Percentiles rank a stretch among this genome's conserved stretches.
These are phyloP conservation scores for Hymenoscyphus linearis DNA, from an alignment of 2,329 filamentous ascomycete species.

Conservation along the genomic window DNA sequence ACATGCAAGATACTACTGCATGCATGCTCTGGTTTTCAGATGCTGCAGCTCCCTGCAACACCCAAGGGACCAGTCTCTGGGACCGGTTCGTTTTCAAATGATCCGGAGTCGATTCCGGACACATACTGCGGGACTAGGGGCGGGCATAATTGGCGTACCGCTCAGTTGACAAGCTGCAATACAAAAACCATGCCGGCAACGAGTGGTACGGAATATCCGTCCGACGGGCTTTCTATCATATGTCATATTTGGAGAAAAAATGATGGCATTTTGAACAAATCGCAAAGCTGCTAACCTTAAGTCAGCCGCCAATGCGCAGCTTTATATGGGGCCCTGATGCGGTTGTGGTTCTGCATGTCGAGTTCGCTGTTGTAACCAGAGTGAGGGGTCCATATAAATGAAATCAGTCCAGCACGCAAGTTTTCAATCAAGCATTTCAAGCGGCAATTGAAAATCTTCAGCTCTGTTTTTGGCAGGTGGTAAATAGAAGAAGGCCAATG, in stretches of 20 bases:
- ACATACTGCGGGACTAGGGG: neutral
- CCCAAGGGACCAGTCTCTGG: constrained; percentile 1
- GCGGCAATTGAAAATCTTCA: neutral
- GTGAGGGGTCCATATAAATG: neutral
- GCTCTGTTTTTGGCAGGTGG: neutral
- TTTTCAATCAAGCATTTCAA: neutral
- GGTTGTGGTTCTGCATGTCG: neutral
- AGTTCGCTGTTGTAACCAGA: neutral
- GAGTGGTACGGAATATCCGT: too few species aligned
- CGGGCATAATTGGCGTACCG: constrained; percentile 2
- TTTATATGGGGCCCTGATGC: neutral
- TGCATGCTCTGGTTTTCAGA: neutral
- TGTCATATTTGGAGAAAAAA: neutral
- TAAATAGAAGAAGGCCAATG: neutral
- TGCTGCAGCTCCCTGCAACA: constrained; percentile 1
- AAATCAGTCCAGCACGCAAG: neutral
- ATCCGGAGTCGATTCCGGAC: constrained; percentile 1
- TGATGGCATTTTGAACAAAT: neutral
- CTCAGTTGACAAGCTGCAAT: neutral
- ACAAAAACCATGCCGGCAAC: neutral
- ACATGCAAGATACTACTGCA: constrained; percentile 5
- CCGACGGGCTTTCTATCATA: neutral
- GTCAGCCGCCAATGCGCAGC: neutral
- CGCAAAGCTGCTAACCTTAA: neutral
- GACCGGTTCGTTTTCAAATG: neutral